Percentiles rank a stretch among this genome's conserved stretches.
Evolutionary conservation across 2,329 filamentous ascomycete genomes (phyloP).

Genomic region (Penicillium sp.): DNA sequence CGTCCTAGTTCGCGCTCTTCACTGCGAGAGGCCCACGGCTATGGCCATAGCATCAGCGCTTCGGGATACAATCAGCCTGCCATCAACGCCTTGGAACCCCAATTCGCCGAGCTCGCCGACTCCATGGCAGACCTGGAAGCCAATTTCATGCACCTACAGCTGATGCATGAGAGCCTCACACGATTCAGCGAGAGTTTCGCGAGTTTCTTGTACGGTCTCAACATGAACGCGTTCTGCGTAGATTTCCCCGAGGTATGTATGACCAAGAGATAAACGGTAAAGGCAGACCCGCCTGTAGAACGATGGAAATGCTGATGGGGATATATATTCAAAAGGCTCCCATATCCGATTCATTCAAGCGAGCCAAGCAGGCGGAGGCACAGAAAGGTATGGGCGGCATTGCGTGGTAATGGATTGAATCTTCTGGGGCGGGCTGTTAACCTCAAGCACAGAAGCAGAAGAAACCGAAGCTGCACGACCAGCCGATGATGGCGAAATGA

Average conservation of each 20-base stretch:
- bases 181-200: slow-evolving; percentile 96
- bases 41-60: slow-evolving; percentile 40
- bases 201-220: slow-evolving; percentile 91
- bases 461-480: slow-evolving; percentile 35
- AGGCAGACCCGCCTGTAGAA: too few species aligned
- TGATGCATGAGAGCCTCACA: slow-evolving; percentile 93
- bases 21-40: slow-evolving; percentile 74
- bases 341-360: slow-evolving; percentile 78
- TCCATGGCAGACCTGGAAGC: slow-evolving; percentile 94
- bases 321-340: slow-evolving; percentile 64
- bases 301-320: slow-evolving; percentile 3
- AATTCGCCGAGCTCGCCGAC: slow-evolving; percentile 91
- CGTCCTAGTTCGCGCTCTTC: slow-evolving; percentile 88
- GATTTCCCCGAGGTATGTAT: slow-evolving; percentile 84
- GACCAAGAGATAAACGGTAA: too few species aligned
- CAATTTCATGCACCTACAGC: slow-evolving; percentile 95
- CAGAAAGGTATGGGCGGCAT: slow-evolving; percentile 45
- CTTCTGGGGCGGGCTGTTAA: slow-evolving; percentile 9
- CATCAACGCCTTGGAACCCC: slow-evolving; percentile 81
- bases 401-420: background rate
- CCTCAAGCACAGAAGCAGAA: slow-evolving; percentile 36
- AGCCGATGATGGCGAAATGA: slow-evolving; percentile 69
- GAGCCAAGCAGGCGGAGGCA: slow-evolving; percentile 63
- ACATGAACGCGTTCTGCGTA: slow-evolving; percentile 99
- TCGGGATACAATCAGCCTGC: slow-evolving; percentile 58